Evolutionary conservation across 768 basidiomycete genomes (phyloP).

Genomic region (Rubroboletus pulcherrimus): DNA sequence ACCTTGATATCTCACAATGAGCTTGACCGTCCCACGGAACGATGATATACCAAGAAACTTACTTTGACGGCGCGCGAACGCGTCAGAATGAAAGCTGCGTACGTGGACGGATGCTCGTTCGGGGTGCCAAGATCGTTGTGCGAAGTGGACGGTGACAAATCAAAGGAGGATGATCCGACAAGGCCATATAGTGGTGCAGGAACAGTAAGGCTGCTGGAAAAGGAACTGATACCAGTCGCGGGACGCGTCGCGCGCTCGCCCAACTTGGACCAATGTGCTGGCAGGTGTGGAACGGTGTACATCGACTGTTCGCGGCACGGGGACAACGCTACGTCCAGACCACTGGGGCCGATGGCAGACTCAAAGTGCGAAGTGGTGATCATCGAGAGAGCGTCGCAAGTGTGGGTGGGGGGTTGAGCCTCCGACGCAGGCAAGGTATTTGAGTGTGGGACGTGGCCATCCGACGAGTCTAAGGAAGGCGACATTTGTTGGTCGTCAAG

Average conservation of each 20-base stretch:
- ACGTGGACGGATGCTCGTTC: conserved; percentile 5
- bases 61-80: conserved; percentile 55
- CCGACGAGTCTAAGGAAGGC: conserved; percentile 23
- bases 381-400: conserved; percentile 17
- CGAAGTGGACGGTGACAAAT: conserved; percentile 26
- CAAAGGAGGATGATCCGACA: conserved; percentile 32
- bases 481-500: conserved; percentile 34
- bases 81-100: conserved; percentile 44
- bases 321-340: conserved; percentile 4
- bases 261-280: conserved; percentile 7
- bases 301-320: conserved; percentile 7
- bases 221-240: background rate
- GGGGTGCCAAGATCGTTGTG: conserved; percentile 6
- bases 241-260: conserved; percentile 1
- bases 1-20: conserved; percentile 17
- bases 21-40: background rate
- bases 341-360: background rate
- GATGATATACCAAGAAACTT: conserved; percentile 18
- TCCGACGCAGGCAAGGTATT: conserved; percentile 20
- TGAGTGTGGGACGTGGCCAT: conserved; percentile 15
- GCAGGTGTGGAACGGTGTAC: background rate
- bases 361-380: conserved; percentile 7
- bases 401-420: background rate
- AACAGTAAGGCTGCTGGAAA: conserved; percentile 1
- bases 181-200: background rate